These are phyloP conservation scores for Daldinia loculata DNA, from an alignment of 495 filamentous ascomycete genomes.

Conservation along the genomic window DNA sequence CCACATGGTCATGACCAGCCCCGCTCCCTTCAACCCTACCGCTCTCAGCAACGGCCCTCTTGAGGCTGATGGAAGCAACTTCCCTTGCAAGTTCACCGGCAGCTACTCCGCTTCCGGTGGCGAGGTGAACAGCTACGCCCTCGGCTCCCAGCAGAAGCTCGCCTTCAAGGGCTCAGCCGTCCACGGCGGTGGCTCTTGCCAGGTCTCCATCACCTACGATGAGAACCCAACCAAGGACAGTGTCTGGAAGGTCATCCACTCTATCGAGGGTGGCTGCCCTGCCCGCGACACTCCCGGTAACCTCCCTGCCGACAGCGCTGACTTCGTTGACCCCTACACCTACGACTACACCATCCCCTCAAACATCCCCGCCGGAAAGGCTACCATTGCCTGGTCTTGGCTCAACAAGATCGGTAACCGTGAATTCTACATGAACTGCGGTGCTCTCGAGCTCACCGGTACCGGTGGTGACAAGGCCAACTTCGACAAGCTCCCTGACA, in stretches of 20 bases:
- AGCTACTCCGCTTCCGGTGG: conserved; percentile 51
- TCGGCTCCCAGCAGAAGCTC: conserved; percentile 66
- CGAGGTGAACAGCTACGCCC: conserved; percentile 55
- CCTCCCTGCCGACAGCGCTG: conserved; percentile 42
- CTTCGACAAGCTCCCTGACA: conserved; percentile 71
- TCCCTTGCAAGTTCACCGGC: conserved; percentile 76
- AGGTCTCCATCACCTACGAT: conserved; percentile 86
- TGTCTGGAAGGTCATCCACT: conserved; percentile 82
- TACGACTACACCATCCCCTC: conserved; percentile 68
- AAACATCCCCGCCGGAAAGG: conserved; percentile 67
- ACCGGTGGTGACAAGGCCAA: conserved; percentile 57
- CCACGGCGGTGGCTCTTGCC: conserved; percentile 90
- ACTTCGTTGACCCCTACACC: conserved; percentile 44
- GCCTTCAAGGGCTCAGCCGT: conserved; percentile 69
- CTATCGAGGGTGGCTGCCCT: conserved; percentile 82
- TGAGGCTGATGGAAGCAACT: conserved; percentile 67
- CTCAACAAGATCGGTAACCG: conserved; percentile 89
- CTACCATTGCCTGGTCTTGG: conserved; percentile 85
- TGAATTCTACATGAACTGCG: conserved; percentile 98
- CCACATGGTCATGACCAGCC: conserved; percentile 78
- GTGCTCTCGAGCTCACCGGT: conserved; percentile 70
- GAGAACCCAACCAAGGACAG: conserved; percentile 64
- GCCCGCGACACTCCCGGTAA: conserved; percentile 57
- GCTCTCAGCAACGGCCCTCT: conserved; percentile 64
- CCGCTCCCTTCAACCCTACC: conserved; percentile 70